phyloP scores from a whole-genome alignment of 441 rosid genomes.

The Hypseocharis bilobata region DNA sequence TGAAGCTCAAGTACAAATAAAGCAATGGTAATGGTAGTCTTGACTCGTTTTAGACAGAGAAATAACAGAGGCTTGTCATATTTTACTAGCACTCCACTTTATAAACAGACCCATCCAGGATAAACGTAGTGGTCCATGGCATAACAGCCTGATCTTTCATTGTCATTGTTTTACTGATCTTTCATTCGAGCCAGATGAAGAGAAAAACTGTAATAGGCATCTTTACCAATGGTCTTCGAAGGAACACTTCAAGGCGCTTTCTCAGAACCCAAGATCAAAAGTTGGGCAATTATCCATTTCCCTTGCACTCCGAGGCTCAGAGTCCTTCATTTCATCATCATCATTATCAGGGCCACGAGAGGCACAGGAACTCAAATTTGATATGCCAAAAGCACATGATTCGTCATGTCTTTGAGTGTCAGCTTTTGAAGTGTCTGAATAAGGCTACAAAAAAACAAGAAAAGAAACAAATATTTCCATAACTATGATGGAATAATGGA shows the following conservation, averaged over 20 bases:
- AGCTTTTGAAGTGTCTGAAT: background rate
- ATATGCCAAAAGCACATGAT: slow-evolving; percentile 6
- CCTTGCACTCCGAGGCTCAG: slow-evolving; percentile 18
- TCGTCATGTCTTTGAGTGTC: background rate
- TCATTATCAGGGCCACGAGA: slow-evolving; percentile 13
- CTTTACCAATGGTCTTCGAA: background rate
- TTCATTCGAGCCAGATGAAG: no score
- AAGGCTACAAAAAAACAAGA: slow-evolving; percentile 4
- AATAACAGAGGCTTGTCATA: no score
- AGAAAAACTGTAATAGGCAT: background rate
- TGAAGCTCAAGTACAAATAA: no score
- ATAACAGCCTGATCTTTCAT: background rate
- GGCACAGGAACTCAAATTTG: background rate
- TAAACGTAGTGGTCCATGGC: background rate
- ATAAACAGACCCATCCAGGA: no score
- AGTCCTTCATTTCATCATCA: slow-evolving; percentile 15
- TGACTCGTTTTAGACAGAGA: no score
- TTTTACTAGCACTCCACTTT: no score
- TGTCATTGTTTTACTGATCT: no score
- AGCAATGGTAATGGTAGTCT: no score
- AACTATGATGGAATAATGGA: no score
- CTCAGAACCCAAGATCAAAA: slow-evolving; percentile 51
- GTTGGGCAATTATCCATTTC: slow-evolving; percentile 30
- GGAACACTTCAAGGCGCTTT: background rate
- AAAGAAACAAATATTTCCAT: background rate